Conservation (phyloP, 192 early-diverging fungal species). For the Coemansia umbellata region DNA sequence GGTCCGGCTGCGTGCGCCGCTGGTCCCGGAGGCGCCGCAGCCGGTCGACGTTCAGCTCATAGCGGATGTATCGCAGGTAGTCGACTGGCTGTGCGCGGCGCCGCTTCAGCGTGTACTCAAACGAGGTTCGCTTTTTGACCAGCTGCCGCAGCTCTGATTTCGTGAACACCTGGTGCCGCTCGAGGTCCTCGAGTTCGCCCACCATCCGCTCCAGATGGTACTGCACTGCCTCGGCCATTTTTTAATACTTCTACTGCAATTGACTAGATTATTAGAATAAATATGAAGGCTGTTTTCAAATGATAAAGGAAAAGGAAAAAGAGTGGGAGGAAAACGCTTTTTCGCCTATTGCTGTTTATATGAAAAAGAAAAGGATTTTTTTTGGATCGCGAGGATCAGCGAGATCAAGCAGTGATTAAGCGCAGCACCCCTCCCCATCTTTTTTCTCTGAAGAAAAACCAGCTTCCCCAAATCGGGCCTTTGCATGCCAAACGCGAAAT, state of each 20-base stretch:
- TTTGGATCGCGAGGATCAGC: too few relatives aligned
- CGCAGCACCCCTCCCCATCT: too few relatives aligned
- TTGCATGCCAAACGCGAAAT: too few relatives aligned
- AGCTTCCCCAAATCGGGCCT: too few relatives aligned
- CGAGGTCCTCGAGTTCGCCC: constrained; percentile 86
- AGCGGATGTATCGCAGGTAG: constrained; percentile 90
- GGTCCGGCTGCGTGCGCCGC: constrained; percentile 71
- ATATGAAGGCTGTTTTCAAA: too few relatives aligned
- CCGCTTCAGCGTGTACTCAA: constrained; percentile 83
- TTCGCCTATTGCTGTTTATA: too few relatives aligned
- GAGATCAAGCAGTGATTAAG: too few relatives aligned
- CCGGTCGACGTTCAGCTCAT: constrained; percentile 88
- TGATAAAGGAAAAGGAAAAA: neutral
- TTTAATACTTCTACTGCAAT: too few relatives aligned
- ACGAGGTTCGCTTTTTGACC: constrained; percentile 81
- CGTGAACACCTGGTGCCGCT: constrained; percentile 74
- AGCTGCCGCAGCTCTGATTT: constrained; percentile 83
- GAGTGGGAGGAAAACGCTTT: neutral
- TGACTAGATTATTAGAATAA: too few relatives aligned
- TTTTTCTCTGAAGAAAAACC: too few relatives aligned
- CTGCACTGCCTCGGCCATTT: constrained; percentile 87
- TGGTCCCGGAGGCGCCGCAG: constrained; percentile 74
- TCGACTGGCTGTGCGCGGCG: constrained; percentile 70
- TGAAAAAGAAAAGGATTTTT: too few relatives aligned
- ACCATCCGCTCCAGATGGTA: constrained; percentile 92